Evolutionary conservation across 805 yeast species (phyloP), one percentile per base, ranked within the genome.

Genomic region (Yamadazyma phyllophila): DNA sequence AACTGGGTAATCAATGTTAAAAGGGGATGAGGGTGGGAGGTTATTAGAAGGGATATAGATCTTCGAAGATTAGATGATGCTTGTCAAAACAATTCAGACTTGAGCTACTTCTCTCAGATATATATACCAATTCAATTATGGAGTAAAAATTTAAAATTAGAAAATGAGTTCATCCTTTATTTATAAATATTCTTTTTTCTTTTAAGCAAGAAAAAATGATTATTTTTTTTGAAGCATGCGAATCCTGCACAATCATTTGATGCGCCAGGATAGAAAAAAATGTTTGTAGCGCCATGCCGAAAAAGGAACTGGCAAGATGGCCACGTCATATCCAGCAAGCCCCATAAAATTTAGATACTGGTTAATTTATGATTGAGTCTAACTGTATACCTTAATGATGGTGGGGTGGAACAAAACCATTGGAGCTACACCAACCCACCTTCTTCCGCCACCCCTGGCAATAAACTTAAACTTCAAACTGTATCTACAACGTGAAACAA

Each of bases 151-250:
- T 43, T 43, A 43, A 43, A 36, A 26, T 43, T 43, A 43, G 46
- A 43, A 42, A 36, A 42, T 42, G 40, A 27, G 36, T 36, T 29
- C 40, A 36, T 36, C 44, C 38, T 41, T 33, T 43, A 43, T 43
- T 43, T 43, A 43, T 43, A 43, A 36, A 20, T 36, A 16, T 29
- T 43, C 24, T 36, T 43, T 42, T 43, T 43, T 35, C 36, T 34
- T 41, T 34, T 20, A 24, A 20, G 31, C 31, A 29, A 14, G 27
- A 29, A 30, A 30, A 39, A 29, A n/a, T 37, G 11, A 37, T 37
- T 29, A 14, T 39, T 13, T 39, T 31, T 39, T 39, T 29, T 14
- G 38, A 35, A 35, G 27, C 38, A 35, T 20, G 34, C 42, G 15
- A 12, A 20, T 29, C 42, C 42, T 39, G 42, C 30, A 30, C 15